These are phyloP conservation scores for Penicillium freii DNA, from an alignment of 2,329 filamentous ascomycete species.

Conservation along the genomic window DNA sequence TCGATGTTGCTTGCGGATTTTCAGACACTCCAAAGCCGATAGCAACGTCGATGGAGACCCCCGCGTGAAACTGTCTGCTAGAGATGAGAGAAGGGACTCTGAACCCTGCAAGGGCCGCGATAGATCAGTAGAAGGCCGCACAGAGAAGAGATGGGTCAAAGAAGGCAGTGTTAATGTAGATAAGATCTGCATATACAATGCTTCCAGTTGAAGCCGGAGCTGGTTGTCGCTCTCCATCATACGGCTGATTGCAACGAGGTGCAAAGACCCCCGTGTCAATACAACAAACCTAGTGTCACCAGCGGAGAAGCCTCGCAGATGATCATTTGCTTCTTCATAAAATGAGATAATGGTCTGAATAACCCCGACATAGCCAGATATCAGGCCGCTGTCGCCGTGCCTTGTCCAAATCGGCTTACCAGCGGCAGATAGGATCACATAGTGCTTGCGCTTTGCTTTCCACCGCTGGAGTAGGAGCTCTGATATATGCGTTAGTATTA, in stretches of 20 bases:
- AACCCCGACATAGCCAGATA: slow-evolving; percentile 91
- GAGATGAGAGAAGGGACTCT: slow-evolving; percentile 81
- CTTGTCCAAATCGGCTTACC: slow-evolving; percentile 97
- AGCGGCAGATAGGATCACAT: slow-evolving; percentile 90
- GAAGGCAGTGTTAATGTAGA: slow-evolving; percentile 90
- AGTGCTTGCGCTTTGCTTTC: slow-evolving; percentile 95
- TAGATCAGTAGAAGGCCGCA: slow-evolving; percentile 90
- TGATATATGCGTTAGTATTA: slow-evolving; percentile 18
- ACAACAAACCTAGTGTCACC: slow-evolving; percentile 83
- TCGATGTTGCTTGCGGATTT: slow-evolving; percentile 82
- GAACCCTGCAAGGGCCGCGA: slow-evolving; percentile 87
- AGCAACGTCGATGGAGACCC: slow-evolving; percentile 87
- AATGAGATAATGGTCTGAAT: slow-evolving; percentile 98
- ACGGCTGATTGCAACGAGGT: slow-evolving; percentile 89
- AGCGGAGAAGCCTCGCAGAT: slow-evolving; percentile 80
- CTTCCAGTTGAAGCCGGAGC: slow-evolving; percentile 81
- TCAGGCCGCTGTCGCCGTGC: slow-evolving; percentile 83
- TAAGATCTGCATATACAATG: slow-evolving; percentile 96
- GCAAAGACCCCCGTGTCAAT: slow-evolving; percentile 78
- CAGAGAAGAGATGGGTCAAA: slow-evolving; percentile 80
- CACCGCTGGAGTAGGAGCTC: slow-evolving; percentile 64
- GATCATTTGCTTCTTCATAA: slow-evolving; percentile 77
- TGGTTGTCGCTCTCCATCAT: slow-evolving; percentile 90
- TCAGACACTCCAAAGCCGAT: slow-evolving; percentile 90
- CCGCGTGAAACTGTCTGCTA: slow-evolving; percentile 90